Conservation (phyloP, 1,284 basidiomycete genomes). For the Tilletia horrida region DNA sequence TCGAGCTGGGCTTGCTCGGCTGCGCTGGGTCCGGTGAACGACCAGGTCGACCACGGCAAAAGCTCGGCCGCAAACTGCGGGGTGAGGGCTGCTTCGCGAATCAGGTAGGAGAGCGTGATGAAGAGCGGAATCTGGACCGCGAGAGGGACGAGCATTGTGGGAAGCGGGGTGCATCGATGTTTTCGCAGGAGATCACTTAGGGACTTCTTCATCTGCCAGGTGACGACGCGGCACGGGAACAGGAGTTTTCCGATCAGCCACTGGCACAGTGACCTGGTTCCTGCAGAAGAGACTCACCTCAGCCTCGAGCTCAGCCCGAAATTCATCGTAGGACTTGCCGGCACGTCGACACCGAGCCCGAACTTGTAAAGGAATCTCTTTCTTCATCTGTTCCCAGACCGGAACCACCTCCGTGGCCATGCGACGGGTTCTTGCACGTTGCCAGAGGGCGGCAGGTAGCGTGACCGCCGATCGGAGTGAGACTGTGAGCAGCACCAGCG, state of each 20-base stretch:
- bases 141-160: constrained; percentile 40
- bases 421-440: constrained; percentile 65
- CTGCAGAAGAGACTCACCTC: constrained; percentile 27
- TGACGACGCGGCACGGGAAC: neutral
- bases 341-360: constrained; percentile 61
- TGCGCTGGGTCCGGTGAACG: constrained; percentile 23
- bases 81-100: constrained; percentile 38
- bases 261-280: neutral
- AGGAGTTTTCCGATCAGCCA: too few species aligned
- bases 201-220: constrained; percentile 28
- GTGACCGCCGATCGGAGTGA: constrained; percentile 66
- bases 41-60: constrained; percentile 47
- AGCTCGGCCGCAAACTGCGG: constrained; percentile 36
- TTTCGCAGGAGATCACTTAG: constrained; percentile 34
- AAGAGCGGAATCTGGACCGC: constrained; percentile 46
- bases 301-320: constrained; percentile 54
- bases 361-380: constrained; percentile 54
- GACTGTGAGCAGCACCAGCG: constrained; percentile 72
- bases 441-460: constrained; percentile 77
- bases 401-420: constrained; percentile 70
- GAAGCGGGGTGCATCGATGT: constrained; percentile 42
- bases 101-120: constrained; percentile 37
- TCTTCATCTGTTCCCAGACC: constrained; percentile 63
- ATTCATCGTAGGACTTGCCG: constrained; percentile 62
- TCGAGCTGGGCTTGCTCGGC: constrained; percentile 30